Percentiles rank a stretch among this genome's conserved stretches.
phyloP scores from a whole-genome alignment of 176 grass and related monocot species.

The Hordeum vulgare region MorexV3_pseudomolecules_assembly NC_058522.1:352206853-352207352 shows the following conservation, averaged over 20 bases:
- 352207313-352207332: background rate
- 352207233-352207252: background rate
- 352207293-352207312: background rate
- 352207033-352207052: conserved; percentile 41
- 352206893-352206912: background rate
- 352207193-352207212: background rate
- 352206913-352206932: conserved; percentile 5
- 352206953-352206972: conserved; percentile 48
- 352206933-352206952: background rate
- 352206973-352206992: conserved; percentile 38
- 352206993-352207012: conserved; percentile 64
- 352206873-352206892: conserved; percentile 16
- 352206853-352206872: conserved; percentile 4
- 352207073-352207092: conserved; percentile 48
- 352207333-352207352: background rate
- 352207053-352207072: conserved; percentile 38
- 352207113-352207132: background rate
- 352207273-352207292: background rate
- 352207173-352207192: background rate
- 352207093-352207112: background rate
- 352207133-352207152: background rate
- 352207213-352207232: background rate
- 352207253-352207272: background rate
- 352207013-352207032: conserved; percentile 31
- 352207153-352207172: background rate